Evolutionary conservation across 2,329 filamentous ascomycete species (phyloP), one percentile per base, ranked within the genome.

Genomic region (Paraphoma chrysanthemicola): DNA sequence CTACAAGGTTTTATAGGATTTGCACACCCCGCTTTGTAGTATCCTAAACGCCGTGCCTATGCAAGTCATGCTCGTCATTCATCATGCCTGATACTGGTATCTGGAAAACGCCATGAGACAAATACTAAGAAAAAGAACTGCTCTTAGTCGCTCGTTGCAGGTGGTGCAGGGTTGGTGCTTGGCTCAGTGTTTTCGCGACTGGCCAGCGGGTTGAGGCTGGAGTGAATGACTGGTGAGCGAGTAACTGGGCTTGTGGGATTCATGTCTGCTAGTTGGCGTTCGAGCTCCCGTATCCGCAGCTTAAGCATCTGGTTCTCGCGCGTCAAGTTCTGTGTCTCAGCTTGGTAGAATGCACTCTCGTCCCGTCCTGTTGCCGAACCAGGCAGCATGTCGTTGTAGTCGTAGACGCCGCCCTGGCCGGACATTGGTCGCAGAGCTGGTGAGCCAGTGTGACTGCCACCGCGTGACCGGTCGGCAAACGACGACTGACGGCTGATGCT

Each of bases 301-400:
- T 89, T 87, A 49, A 94, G 79, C 90, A 94, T 93, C 76, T 93
- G 90, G 65, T 93, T 94, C 79, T 93, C 91, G 28, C 91, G 83
- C 18, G 88, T 85, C 67, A 94, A 77, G 78, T 87, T 92, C 76
- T 92, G 89, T 1, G 90, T 92, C 77, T 94, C 91, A 4, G 90
- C 90, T 73, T 93, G 90, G 68, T 93, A 93, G 73, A 92, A 93
- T 0, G 89, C 88, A 61, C 85, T 88, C 72, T 93, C 90, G 67
- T 93, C 90, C 16, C 90, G 82, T 7, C 53, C 51, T 0, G 60
- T 64, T 0, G 69, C 68, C 2, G 76, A 68, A n/a, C 84, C 85
- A 1, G 90, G 81, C 46, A 84, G 77, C 79, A 83, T 86, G 49
- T 92, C 88, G 53, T 89, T 86, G 63, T 87, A 85, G 2, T 36